Base-by-base conservation (phyloP, 2,329 filamentous ascomycete genomes). In the Calonectria pauciramosa region DNA sequence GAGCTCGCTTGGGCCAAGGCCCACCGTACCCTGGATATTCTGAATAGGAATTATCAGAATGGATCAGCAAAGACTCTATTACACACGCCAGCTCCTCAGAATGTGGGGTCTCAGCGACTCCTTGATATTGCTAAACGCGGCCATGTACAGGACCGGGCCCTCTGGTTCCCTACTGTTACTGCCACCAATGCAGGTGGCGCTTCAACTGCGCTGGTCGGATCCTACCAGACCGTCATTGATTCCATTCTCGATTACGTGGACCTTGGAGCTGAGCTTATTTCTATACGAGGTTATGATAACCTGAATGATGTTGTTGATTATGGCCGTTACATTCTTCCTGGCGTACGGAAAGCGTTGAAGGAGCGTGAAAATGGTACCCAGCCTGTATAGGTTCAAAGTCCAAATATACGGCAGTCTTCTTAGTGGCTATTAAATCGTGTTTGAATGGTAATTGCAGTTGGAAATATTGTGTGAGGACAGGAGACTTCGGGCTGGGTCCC, bases 121-220 rank as follows among this genome's bases (percentile, higher is more conserved):
- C 85, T 92, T 0, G 90, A 91, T 11, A 92, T 92, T 76, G 91
- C 91, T 30, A 83, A 86, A 56, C 83, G 85, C 3, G 89, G 89
- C 0, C 90, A 92, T 78, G 88, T 92, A 2, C 91, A 92, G 76
- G 91, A 92, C 79, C 89, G 90, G n/a, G 90, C 89, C 0, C 82
- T 92, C n/a, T 92, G 91, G 90, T 92, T 92, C 81, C 90, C 90
- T 0, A 92, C 91, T 0, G 91, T 92, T 5, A 91, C 90, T 3
- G 90, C 90, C 2, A 92, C 91, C 0, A 90, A 90, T 79, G 91
- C 91, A 1, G 85, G 89, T 1, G 91, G 91, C 1, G 91, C 91
- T 0, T 91, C 90, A 0, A 92, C 90, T 1, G 90, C 90, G 0
- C 82, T 92, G 41, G 90, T 92, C 0, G 90, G 90, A 3, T 90